A percentile compares a stretch with the other conserved stretches of the same genome.
phyloP scores from a whole-genome alignment of 2,329 filamentous ascomycete species.

The Ophiostoma perfectum region DNA sequence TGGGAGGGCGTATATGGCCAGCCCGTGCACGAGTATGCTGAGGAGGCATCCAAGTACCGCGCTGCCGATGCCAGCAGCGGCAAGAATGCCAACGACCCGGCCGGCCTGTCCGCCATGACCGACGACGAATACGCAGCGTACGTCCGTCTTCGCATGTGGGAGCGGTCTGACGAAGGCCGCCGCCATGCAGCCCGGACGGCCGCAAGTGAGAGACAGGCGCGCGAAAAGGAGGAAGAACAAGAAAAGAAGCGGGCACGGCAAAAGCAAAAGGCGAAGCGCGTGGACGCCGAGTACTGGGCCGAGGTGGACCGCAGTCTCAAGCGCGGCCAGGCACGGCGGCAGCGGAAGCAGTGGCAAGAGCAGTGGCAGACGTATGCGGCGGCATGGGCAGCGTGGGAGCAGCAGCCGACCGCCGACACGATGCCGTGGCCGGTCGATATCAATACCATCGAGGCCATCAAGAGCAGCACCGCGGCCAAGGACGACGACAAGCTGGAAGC shows the following conservation, averaged over 20 bases:
- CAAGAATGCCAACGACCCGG: constrained; percentile 33
- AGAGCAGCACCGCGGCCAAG: background rate
- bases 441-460: background rate
- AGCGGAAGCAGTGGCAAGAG: constrained; percentile 46
- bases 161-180: constrained; percentile 81
- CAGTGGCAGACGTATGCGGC: constrained; percentile 60
- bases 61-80: background rate
- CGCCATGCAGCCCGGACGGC: constrained; percentile 54
- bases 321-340: constrained; percentile 59
- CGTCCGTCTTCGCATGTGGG: constrained; percentile 89
- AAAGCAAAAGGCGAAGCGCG: constrained; percentile 33
- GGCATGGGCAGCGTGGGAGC: constrained; percentile 57
- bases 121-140: constrained; percentile 88
- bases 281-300: constrained; percentile 29
- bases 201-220: constrained; percentile 55
- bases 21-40: constrained; percentile 60
- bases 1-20: constrained; percentile 98
- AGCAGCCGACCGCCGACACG: constrained; percentile 23
- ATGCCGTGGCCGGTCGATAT: constrained; percentile 66
- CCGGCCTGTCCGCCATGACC: constrained; percentile 72
- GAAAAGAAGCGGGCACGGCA: constrained; percentile 42
- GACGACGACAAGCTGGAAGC: background rate
- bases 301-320: constrained; percentile 66
- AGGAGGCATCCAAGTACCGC: constrained; percentile 16
- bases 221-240: constrained; percentile 44